Evolutionary conservation across 768 basidiomycete species (phyloP).

Genomic region (Hemileccinum impolitum): DNA sequence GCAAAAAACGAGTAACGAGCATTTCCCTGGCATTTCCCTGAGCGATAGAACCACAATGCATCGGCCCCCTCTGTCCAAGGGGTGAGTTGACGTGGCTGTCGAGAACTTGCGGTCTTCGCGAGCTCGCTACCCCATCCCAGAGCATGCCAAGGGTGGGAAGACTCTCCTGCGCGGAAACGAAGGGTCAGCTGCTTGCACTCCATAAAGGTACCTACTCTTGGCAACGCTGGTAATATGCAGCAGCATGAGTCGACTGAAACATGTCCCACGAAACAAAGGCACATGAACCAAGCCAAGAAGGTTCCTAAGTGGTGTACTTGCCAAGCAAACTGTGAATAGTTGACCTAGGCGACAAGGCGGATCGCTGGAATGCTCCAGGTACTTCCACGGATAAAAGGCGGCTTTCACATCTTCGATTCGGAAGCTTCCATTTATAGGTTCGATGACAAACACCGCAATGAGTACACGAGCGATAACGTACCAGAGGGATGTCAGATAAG

Average conservation of each 20-base stretch:
- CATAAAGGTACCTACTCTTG: neutral
- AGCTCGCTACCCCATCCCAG: neutral
- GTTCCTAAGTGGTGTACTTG: neutral
- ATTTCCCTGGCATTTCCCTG: neutral
- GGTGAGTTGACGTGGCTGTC: neutral
- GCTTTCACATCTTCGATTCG: neutral
- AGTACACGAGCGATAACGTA: neutral
- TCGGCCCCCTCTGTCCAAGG: neutral
- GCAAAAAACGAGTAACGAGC: neutral
- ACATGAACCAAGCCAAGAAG: slow-evolving; percentile 5
- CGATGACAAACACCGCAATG: neutral
- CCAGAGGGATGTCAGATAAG: slow-evolving; percentile 1
- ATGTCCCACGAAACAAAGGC: neutral
- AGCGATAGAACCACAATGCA: neutral
- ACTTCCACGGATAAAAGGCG: slow-evolving; percentile 5
- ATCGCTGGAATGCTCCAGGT: neutral
- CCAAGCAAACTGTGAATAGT: neutral
- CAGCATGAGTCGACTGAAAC: neutral
- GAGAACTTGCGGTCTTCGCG: neutral
- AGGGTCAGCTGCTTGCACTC: neutral
- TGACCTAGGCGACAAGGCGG: neutral
- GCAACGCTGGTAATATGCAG: neutral
- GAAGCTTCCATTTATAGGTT: slow-evolving; percentile 4
- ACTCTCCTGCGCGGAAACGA: neutral
- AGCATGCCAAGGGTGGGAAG: neutral